Evolutionary conservation across 2,329 filamentous ascomycete genomes (phyloP).

Genomic region (Pestalotiopsis sp.): DNA sequence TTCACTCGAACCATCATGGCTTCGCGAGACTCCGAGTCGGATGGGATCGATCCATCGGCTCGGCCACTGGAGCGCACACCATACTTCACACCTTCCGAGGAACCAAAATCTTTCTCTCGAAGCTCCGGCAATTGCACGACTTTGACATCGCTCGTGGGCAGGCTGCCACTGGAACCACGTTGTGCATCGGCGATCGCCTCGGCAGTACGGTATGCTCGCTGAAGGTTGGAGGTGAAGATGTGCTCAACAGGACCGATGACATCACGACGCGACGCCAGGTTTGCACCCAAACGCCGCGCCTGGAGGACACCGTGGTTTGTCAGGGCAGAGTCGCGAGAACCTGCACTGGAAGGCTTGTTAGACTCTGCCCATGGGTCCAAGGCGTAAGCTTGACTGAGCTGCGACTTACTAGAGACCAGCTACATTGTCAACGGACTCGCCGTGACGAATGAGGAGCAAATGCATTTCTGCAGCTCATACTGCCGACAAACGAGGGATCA

Average conservation of each 20-base stretch:
- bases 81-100: conserved; percentile 67
- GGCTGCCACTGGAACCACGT: conserved; percentile 10
- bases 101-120: conserved; percentile 76
- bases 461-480: conserved; percentile 38
- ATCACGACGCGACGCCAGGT: conserved; percentile 49
- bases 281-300: conserved; percentile 68
- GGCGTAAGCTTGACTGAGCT: not conserved
- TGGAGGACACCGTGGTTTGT: conserved; percentile 84
- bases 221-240: conserved; percentile 78
- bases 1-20: conserved; percentile 68
- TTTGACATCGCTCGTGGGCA: conserved; percentile 13
- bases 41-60: conserved; percentile 39
- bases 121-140: conserved; percentile 51
- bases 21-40: conserved; percentile 62
- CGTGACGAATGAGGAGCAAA: conserved; percentile 82
- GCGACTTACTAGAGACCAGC: conserved; percentile 69
- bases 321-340: conserved; percentile 76
- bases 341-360: conserved; percentile 60
- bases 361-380: conserved; percentile 10
- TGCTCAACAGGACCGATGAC: conserved; percentile 49
- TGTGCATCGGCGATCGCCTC: conserved; percentile 65
- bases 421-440: conserved; percentile 89
- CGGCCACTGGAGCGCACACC: conserved; percentile 34
- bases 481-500: conserved; percentile 8
- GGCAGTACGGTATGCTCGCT: conserved; percentile 74